A percentile compares a stretch with the other conserved stretches of the same genome.
phyloP scores from a whole-genome alignment of 1,284 basidiomycete species.

The Cryptococcus sp. region DNA sequence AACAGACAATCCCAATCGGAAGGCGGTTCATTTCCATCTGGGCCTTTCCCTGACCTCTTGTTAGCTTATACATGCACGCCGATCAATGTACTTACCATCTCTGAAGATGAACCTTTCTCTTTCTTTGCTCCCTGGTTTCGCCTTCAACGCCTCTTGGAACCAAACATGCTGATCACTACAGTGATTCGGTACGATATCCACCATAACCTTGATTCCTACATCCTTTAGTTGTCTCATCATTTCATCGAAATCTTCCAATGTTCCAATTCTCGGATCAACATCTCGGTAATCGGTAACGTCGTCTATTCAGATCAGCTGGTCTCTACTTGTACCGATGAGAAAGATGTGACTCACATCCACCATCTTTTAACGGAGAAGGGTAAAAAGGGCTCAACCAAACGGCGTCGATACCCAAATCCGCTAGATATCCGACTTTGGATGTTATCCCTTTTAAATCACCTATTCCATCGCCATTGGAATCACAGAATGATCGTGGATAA shows the following conservation, averaged over 20 bases:
- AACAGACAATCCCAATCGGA: conserved; percentile 69
- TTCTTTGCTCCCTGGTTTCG: conserved; percentile 57
- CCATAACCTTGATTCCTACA: conserved; percentile 67
- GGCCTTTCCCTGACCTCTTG: conserved; percentile 12
- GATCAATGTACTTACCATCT: conserved; percentile 51
- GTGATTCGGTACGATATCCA: conserved; percentile 79
- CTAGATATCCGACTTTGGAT: conserved; percentile 64
- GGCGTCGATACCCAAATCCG: conserved; percentile 64
- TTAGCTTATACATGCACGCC: conserved; percentile 36
- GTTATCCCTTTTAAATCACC: conserved; percentile 69
- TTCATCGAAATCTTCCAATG: conserved; percentile 65
- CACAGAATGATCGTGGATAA: conserved; percentile 65
- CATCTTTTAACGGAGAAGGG: conserved; percentile 63
- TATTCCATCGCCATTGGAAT: conserved; percentile 68
- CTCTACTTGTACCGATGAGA: background rate
- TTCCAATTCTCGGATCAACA: conserved; percentile 69
- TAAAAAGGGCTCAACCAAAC: conserved; percentile 74
- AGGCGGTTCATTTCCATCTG: conserved; percentile 56
- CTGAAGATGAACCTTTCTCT: conserved; percentile 74
- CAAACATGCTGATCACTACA: conserved; percentile 71
- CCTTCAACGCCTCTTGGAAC: conserved; percentile 62
- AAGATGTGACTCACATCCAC: conserved; percentile 55
- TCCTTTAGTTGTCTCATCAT: conserved; percentile 59
- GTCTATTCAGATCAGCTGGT: conserved; percentile 15
- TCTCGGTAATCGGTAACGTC: conserved; percentile 71